Percentiles rank a stretch among this genome's conserved stretches.
Evolutionary conservation across 306 rosid genomes (phyloP).

Genomic region (Fragaria iinumae): DNA sequence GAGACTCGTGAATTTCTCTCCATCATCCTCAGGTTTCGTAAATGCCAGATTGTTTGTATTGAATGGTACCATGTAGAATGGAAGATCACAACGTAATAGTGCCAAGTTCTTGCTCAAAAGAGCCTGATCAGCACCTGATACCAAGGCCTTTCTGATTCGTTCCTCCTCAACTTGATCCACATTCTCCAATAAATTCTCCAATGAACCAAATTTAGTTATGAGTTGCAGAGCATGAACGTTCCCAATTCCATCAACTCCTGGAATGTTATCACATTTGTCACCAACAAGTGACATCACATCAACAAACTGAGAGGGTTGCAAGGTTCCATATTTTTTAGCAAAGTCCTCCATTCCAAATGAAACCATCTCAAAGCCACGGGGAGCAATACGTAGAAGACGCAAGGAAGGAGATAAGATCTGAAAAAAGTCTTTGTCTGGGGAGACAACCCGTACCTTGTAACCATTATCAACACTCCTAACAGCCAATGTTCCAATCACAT

Average conservation of each 20-base stretch:
- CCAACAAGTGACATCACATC: slow-evolving; percentile 85
- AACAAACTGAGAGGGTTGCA: slow-evolving; percentile 89
- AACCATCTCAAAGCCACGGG: slow-evolving; percentile 91
- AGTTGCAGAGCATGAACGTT: slow-evolving; percentile 80
- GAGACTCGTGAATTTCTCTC: slow-evolving; percentile 46
- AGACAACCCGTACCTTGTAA: slow-evolving; percentile 96
- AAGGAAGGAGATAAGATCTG: slow-evolving; percentile 90
- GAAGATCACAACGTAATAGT: slow-evolving; percentile 83
- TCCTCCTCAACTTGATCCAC: slow-evolving; percentile 77
- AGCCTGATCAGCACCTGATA: slow-evolving; percentile 79
- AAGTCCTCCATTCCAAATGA: slow-evolving; percentile 95
- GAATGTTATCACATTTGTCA: slow-evolving; percentile 88
- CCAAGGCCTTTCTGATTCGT: slow-evolving; percentile 83
- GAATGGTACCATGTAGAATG: slow-evolving; percentile 88
- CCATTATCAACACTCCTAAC: slow-evolving; percentile 75
- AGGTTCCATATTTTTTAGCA: slow-evolving; percentile 60
- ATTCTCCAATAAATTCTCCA: slow-evolving; percentile 76
- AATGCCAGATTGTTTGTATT: slow-evolving; percentile 56
- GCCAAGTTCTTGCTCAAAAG: slow-evolving; percentile 95
- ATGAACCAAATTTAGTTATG: slow-evolving; percentile 67
- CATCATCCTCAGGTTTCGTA: slow-evolving; percentile 79
- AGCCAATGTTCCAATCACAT: slow-evolving; percentile 96
- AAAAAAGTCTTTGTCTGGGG: slow-evolving; percentile 97
- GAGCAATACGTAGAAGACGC: slow-evolving; percentile 91
- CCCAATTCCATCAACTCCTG: slow-evolving; percentile 97